phyloP scores from a whole-genome alignment of 257 asterid genomes.

The Linaria vulgaris region DNA sequence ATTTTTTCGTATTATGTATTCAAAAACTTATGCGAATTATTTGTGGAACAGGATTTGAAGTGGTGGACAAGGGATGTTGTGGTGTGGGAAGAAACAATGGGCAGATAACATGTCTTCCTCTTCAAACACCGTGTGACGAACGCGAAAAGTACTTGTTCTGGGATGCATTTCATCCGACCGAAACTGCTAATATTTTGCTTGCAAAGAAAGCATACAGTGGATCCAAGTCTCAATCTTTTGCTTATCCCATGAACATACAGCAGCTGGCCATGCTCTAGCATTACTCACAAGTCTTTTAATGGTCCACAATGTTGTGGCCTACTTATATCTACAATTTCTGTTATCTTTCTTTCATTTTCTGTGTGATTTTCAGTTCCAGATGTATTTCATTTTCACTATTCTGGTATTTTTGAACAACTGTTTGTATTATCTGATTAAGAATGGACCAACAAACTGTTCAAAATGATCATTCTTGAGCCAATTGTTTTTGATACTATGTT shows the following conservation, averaged over 20 bases:
- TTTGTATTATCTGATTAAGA: too few species aligned
- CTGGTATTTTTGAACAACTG: too few species aligned
- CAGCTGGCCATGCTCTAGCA: conserved; percentile 61
- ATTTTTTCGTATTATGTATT: not conserved
- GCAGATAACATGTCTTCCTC: conserved; percentile 84
- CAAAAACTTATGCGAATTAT: not conserved
- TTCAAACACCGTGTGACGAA: conserved; percentile 64
- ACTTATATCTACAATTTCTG: too few species aligned
- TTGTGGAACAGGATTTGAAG: conserved; percentile 62
- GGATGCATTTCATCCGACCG: conserved; percentile 96
- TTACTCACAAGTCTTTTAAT: not conserved
- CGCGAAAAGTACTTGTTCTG: conserved; percentile 64
- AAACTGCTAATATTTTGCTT: conserved; percentile 71
- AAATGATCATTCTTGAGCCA: too few species aligned
- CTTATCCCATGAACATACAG: conserved; percentile 79
- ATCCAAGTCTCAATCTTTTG: conserved; percentile 52
- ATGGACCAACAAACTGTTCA: too few species aligned
- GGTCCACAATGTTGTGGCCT: too few species aligned
- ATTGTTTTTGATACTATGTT: too few species aligned
- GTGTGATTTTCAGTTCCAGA: too few species aligned
- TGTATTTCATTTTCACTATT: too few species aligned
- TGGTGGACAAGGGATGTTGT: conserved; percentile 78
- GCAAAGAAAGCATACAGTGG: conserved; percentile 60
- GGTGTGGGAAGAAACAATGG: conserved; percentile 92
- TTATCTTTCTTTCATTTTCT: too few species aligned